Evolutionary conservation across 805 yeast species (phyloP).

Genomic region (Wickerhamomyces ciferrii): DNA sequence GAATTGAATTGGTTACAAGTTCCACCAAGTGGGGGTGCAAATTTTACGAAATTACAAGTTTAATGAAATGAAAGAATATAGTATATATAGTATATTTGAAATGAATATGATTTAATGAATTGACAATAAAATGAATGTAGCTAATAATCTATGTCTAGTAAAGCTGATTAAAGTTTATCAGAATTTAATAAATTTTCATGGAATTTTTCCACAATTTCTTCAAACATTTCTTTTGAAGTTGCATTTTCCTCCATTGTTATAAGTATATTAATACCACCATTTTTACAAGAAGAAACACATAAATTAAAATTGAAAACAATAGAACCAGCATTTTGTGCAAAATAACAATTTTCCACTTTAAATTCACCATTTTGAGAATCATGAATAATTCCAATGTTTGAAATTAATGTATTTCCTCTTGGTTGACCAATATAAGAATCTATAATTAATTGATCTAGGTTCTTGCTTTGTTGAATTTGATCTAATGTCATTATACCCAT

Average conservation of each 20-base stretch:
- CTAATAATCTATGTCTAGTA: background rate
- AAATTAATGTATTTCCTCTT: conserved; percentile 12
- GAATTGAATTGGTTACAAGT: conserved; percentile 71
- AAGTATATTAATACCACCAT: conserved; percentile 12
- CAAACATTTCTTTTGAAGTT: conserved; percentile 3
- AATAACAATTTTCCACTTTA: conserved; percentile 9
- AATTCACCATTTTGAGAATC: background rate
- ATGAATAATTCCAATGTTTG: conserved; percentile 15
- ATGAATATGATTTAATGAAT: background rate
- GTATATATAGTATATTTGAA: background rate
- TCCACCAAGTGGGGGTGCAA: conserved; percentile 61
- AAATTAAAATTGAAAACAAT: conserved; percentile 9
- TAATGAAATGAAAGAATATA: background rate
- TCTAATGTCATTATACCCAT: conserved; percentile 14
- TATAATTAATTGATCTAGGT: conserved; percentile 10
- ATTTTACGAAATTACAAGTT: conserved; percentile 43
- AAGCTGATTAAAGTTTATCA: background rate
- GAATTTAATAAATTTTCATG: conserved; percentile 3
- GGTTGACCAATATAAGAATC: conserved; percentile 5
- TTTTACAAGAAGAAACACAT: conserved; percentile 3
- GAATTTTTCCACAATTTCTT: conserved; percentile 6
- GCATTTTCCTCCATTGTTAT: conserved; percentile 10
- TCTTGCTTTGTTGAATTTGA: conserved; percentile 1
- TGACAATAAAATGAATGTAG: background rate
- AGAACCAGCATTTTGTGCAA: conserved; percentile 11